These are phyloP conservation scores for Cordyceps militaris DNA, from an alignment of 2,329 filamentous ascomycete genomes.

Conservation along the genomic window DNA sequence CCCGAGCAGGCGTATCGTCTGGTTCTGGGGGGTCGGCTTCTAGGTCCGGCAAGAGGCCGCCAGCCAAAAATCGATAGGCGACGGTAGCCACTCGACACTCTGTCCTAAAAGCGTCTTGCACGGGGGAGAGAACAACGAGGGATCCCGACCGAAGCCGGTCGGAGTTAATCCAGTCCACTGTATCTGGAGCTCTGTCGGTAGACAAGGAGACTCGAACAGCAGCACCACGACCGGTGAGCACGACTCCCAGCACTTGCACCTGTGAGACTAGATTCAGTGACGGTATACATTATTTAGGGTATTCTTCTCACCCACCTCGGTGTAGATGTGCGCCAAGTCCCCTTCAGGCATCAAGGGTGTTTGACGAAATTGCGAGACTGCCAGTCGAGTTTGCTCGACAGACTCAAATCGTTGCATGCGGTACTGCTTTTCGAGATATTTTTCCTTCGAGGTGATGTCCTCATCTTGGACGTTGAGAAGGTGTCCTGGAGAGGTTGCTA, in stretches of 20 bases:
- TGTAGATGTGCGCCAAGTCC: conserved; percentile 56
- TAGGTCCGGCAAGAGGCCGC: conserved; percentile 50
- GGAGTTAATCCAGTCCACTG: conserved; percentile 56
- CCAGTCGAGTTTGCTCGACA: conserved; percentile 59
- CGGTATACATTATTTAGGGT: too few relatives aligned
- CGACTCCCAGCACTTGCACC: conserved; percentile 60
- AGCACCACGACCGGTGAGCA: conserved; percentile 55
- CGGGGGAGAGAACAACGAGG: conserved; percentile 45
- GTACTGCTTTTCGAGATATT: conserved; percentile 70
- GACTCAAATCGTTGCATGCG: conserved; percentile 69
- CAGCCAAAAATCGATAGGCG: conserved; percentile 57
- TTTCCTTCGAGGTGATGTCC: conserved; percentile 35
- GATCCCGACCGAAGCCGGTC: conserved; percentile 45
- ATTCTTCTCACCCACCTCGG: conserved; percentile 43
- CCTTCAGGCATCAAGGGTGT: conserved; percentile 52
- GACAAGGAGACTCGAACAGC: conserved; percentile 66
- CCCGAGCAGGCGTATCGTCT: conserved; percentile 47
- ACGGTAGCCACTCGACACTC: conserved; percentile 66
- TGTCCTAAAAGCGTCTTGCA: conserved; percentile 53
- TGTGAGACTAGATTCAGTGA: conserved; percentile 24
- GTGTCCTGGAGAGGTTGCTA: not conserved
- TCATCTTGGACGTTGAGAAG: not conserved
- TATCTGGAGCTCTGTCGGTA: conserved; percentile 54
- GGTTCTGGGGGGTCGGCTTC: conserved; percentile 11
- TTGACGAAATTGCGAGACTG: conserved; percentile 49